phyloP scores from a whole-genome alignment of 768 basidiomycete genomes.

The Kwoniella newhampshirensis region DNA sequence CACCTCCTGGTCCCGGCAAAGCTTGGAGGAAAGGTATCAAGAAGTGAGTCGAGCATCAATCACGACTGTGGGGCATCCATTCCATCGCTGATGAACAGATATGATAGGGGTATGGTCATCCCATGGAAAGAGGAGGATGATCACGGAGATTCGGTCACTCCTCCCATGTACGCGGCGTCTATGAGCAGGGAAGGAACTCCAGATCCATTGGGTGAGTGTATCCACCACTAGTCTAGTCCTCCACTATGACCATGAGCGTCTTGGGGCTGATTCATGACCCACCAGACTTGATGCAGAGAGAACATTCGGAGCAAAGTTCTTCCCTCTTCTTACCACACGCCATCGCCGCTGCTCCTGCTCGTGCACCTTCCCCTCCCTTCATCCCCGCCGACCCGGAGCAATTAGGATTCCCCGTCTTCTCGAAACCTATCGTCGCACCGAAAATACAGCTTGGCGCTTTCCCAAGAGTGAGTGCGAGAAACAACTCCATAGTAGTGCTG shows the following conservation, averaged over 20 bases:
- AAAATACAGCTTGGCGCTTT: slow-evolving; percentile 34
- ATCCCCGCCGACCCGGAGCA: slow-evolving; percentile 30
- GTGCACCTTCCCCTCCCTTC: slow-evolving; percentile 31
- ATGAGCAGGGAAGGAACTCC: slow-evolving; percentile 27
- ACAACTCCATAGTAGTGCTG: no score
- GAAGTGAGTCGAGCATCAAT: slow-evolving; percentile 30
- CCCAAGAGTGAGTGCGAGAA: slow-evolving; percentile 30
- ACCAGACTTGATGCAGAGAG: slow-evolving; percentile 8
- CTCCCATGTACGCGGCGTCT: slow-evolving; percentile 13
- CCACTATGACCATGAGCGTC: neutral
- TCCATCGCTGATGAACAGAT: slow-evolving; percentile 3
- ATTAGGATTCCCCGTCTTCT: slow-evolving; percentile 39
- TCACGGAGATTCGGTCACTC: neutral
- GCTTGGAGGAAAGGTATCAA: slow-evolving; percentile 38
- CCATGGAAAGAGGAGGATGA: slow-evolving; percentile 23
- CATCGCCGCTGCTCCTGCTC: neutral
- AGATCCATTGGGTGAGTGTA: slow-evolving; percentile 33
- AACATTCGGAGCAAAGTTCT: neutral
- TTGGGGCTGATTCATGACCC: neutral
- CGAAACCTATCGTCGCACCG: slow-evolving; percentile 41
- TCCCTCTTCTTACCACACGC: neutral
- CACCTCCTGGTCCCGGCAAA: slow-evolving; percentile 31
- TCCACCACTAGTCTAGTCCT: no score
- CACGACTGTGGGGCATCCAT: neutral
- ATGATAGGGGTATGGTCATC: slow-evolving; percentile 24